Evolutionary conservation across 1,139 yeast species (phyloP), one percentile per base, ranked within the genome.

Genomic region (Pichia sp.): DNA sequence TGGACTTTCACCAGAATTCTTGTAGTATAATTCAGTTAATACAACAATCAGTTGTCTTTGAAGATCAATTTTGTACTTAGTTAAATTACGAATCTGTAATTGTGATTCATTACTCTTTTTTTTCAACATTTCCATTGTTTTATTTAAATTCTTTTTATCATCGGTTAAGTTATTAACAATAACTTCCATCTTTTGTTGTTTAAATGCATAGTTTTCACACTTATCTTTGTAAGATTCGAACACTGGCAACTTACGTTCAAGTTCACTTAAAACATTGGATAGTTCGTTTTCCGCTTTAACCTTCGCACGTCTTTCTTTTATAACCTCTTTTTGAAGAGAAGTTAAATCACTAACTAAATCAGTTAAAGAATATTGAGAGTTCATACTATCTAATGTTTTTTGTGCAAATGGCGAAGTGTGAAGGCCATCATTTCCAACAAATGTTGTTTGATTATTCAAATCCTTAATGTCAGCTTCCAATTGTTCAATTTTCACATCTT

Each of bases 201-300:
- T 80, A 7, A 59, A 57, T 58, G 80, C 82, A 38, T 79, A 59
- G 16, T 71, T 64, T 12, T 66, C 60, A 35, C 76, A 74, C 51
- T 76, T 79, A 47, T 74, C 78, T 47, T 73, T 81, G 62, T 79
- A 86, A 53, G 80, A 84, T 67, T 85, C 76, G 44, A 90, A 74
- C 1, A 83, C 71, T 0, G 97, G 97, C 48, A 88, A 83, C 58
- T 85, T 83, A 25, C 79, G 74, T 61, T 89, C 95, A 55, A 92
- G 71, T 62, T 90, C 97, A 30, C 71, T 72, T 34, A 89, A 78
- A 57, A 90, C 82, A 0, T 75, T 70, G 56, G 84, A 83, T 53
- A 90, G 71, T 64, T 88, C 92, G 35, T 70, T 65, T 50, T 90
- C 85, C 49, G 90, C 71, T 49, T 77, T 75, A 50, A 79, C 82